Conservation (phyloP, 2,329 filamentous ascomycete species). For the Monilinia polystroma region DNA sequence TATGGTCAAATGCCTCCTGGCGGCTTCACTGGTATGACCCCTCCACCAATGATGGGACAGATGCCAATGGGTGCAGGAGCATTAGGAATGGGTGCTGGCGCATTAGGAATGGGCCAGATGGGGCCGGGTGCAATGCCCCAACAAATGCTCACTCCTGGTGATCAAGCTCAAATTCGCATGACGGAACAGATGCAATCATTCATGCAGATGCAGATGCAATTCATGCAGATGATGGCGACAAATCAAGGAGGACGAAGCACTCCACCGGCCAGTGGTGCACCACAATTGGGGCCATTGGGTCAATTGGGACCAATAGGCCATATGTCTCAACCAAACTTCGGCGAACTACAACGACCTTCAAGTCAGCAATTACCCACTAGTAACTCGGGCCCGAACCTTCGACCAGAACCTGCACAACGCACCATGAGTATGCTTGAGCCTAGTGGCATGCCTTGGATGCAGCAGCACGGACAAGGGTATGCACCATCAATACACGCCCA, state of each 20-base stretch:
- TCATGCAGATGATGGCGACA: conserved; percentile 76
- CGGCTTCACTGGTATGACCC: conserved; percentile 38
- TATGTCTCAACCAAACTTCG: conserved; percentile 31
- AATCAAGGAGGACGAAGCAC: conserved; percentile 25
- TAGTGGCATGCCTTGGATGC: conserved; percentile 55
- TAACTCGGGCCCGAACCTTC: conserved; percentile 25
- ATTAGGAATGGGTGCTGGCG: conserved; percentile 34
- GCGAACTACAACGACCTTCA: conserved; percentile 31
- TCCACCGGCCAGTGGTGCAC: conserved; percentile 24
- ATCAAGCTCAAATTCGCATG: conserved; percentile 77
- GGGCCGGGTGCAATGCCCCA: conserved; percentile 35
- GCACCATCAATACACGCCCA: conserved; percentile 50
- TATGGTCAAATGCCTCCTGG: conserved; percentile 40
- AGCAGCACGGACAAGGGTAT: conserved; percentile 41
- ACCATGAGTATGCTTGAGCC: conserved; percentile 84
- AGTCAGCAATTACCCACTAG: conserved; percentile 25
- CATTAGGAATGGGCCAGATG: conserved; percentile 39
- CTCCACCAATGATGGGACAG: conserved; percentile 22
- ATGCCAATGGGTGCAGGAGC: conserved; percentile 31
- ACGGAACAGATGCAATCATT: conserved; percentile 81
- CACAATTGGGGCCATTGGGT: conserved; percentile 23
- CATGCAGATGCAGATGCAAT: conserved; percentile 94
- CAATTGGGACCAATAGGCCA: conserved; percentile 28
- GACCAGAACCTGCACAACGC: conserved; percentile 44
- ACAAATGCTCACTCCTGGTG: conserved; percentile 52